phyloP scores from a whole-genome alignment of 2,329 filamentous ascomycete species.

The Neurospora crassa region DNA sequence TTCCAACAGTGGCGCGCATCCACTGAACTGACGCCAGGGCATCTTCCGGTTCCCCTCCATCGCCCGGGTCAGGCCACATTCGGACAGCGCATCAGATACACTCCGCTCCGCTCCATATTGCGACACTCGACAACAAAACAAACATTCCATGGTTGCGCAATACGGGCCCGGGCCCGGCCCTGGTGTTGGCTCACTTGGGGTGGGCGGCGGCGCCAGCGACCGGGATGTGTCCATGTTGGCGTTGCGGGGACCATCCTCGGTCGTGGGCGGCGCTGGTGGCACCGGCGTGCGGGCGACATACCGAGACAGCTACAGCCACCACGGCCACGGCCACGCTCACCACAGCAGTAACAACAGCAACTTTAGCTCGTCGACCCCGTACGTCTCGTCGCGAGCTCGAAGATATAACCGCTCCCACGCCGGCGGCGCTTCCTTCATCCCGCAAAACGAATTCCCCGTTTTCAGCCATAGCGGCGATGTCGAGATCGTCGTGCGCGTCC shows the following conservation, averaged over 20 bases:
- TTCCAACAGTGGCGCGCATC: neutral
- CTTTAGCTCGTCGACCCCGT: conserved; percentile 8
- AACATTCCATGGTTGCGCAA: neutral
- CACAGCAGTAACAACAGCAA: neutral
- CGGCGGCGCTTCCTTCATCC: conserved; percentile 57
- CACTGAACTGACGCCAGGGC: neutral
- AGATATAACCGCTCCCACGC: conserved; percentile 75
- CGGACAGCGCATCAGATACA: neutral
- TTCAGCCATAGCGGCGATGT: conserved; percentile 89
- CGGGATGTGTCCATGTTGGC: conserved; percentile 20
- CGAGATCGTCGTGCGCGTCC: conserved; percentile 66
- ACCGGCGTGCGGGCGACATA: conserved; percentile 5
- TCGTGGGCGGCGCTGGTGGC: conserved; percentile 20
- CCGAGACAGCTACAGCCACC: conserved; percentile 5
- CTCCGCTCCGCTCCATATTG: neutral
- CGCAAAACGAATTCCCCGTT: conserved; percentile 86
- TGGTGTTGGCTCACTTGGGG: neutral
- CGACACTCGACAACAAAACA: neutral
- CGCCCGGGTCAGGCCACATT: neutral
- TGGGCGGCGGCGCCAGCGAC: conserved; percentile 17
- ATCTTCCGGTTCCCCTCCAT: neutral
- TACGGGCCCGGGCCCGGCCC: neutral
- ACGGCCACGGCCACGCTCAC: conserved; percentile 15
- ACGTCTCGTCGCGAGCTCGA: conserved; percentile 20
- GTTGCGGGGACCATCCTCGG: conserved; percentile 24